Conservation (phyloP, 192 early-diverging fungal genomes). For the Coemansia sp. region DNA sequence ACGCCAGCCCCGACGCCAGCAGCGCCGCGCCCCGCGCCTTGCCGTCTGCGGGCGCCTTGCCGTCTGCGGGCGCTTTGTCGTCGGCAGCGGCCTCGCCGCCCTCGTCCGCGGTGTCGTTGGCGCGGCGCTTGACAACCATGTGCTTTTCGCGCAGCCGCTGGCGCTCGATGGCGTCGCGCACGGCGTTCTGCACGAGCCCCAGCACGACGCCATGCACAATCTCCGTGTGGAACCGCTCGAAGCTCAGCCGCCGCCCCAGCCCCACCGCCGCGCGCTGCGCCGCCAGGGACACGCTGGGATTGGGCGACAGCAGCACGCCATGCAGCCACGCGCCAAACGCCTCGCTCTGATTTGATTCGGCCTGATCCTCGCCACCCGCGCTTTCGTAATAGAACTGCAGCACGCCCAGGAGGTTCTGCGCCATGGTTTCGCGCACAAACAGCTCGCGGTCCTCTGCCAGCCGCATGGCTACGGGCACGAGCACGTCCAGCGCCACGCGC, state of each 20-base stretch:
- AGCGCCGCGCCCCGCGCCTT: background rate
- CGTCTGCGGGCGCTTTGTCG: background rate
- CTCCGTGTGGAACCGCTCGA: constrained; percentile 46
- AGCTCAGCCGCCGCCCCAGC: constrained; percentile 32
- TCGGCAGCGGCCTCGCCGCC: background rate
- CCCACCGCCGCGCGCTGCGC: constrained; percentile 39
- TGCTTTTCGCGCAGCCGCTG: constrained; percentile 35
- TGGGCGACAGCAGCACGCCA: constrained; percentile 42
- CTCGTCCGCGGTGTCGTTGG: background rate
- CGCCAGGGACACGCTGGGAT: constrained; percentile 37
- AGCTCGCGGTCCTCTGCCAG: constrained; percentile 46
- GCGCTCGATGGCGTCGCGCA: constrained; percentile 26
- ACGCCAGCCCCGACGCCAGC: constrained; percentile 21
- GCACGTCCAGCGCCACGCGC: constrained; percentile 13
- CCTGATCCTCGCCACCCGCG: background rate
- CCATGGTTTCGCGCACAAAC: constrained; percentile 51
- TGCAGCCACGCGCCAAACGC: constrained; percentile 50
- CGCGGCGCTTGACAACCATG: constrained; percentile 35
- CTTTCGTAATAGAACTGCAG: constrained; percentile 40
- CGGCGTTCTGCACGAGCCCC: constrained; percentile 31
- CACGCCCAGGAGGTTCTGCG: constrained; percentile 35
- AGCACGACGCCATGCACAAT: constrained; percentile 49
- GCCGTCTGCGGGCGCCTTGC: background rate
- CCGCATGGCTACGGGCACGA: constrained; percentile 49
- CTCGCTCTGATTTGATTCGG: background rate